phyloP scores from a whole-genome alignment of 1,284 basidiomycete species.

The Lentinula novae-zelandiae region DNA sequence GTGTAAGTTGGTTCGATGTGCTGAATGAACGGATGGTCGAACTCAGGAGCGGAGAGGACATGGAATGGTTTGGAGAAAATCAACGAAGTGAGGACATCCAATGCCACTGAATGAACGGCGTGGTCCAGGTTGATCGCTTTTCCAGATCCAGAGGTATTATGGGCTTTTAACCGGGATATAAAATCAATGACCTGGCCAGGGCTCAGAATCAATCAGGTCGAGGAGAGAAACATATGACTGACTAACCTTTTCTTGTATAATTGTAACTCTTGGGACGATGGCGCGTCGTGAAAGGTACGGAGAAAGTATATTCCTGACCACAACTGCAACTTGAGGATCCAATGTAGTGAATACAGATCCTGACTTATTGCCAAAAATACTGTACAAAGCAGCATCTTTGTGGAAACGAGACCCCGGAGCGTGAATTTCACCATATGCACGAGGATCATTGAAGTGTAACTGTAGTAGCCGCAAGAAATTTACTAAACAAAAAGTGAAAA shows the following conservation, averaged over 20 bases:
- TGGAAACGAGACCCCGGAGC: conserved; percentile 3
- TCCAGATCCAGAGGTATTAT: not conserved
- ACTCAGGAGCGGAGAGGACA: conserved; percentile 17
- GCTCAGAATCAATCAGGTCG: not conserved
- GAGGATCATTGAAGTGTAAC: conserved; percentile 24
- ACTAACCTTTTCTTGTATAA: not conserved
- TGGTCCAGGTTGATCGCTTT: conserved; percentile 4
- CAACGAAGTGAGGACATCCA: conserved; percentile 23
- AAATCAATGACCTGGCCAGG: conserved; percentile 11
- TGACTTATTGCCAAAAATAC: not conserved
- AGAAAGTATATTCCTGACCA: not conserved
- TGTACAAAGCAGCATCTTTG: conserved; percentile 2
- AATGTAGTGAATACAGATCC: not conserved
- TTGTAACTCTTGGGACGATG: not conserved
- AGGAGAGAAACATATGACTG: not conserved
- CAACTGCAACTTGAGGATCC: not conserved
- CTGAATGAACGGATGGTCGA: conserved; percentile 19
- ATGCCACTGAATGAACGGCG: conserved; percentile 10
- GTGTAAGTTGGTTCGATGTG: conserved; percentile 12
- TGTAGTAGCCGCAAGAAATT: conserved; percentile 2
- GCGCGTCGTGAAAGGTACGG: not conserved
- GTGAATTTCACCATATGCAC: conserved; percentile 25
- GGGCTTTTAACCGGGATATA: conserved; percentile 13
- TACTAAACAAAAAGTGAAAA: not conserved
- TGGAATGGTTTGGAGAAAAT: conserved; percentile 19